A percentile compares a stretch with the other conserved stretches of the same genome.
Evolutionary conservation across 2,329 filamentous ascomycete genomes (phyloP).

Genomic region (Colletotrichum orchidophilum): DNA sequence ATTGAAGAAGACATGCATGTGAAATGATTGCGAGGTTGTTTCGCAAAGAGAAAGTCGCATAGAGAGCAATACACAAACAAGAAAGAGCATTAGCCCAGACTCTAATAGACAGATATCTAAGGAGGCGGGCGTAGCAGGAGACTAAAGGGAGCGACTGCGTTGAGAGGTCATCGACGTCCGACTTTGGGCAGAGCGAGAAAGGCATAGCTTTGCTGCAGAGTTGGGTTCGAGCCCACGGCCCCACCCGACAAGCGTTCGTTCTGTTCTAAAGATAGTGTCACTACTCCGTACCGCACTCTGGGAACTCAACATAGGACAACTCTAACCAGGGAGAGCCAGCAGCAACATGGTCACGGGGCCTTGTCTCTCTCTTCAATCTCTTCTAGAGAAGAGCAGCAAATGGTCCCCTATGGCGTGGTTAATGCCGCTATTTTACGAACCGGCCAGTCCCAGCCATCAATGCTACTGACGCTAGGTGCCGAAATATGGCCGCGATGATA

Average conservation of each 20-base stretch:
- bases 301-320: background rate
- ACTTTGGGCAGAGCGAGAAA: background rate
- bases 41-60: background rate
- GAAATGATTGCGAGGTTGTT: background rate
- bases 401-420: background rate
- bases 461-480: background rate
- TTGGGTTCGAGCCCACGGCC: background rate
- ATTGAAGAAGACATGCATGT: background rate
- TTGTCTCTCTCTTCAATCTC: background rate
- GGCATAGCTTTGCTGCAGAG: background rate
- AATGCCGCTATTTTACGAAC: constrained; percentile 12
- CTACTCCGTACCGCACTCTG: background rate
- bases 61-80: background rate
- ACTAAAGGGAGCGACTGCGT: background rate
- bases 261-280: constrained; percentile 23
- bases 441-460: background rate
- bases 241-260: constrained; percentile 1
- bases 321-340: constrained; percentile 3
- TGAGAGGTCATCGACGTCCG: background rate
- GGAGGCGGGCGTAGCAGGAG: background rate
- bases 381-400: background rate
- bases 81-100: background rate
- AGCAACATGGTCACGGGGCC: constrained; percentile 3
- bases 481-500: background rate
- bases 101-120: background rate